A percentile compares a stretch with the other conserved stretches of the same genome.
These are phyloP conservation scores for Hypoxylon sp. DNA, from an alignment of 2,329 filamentous ascomycete genomes.

Conservation along the genomic window DNA sequence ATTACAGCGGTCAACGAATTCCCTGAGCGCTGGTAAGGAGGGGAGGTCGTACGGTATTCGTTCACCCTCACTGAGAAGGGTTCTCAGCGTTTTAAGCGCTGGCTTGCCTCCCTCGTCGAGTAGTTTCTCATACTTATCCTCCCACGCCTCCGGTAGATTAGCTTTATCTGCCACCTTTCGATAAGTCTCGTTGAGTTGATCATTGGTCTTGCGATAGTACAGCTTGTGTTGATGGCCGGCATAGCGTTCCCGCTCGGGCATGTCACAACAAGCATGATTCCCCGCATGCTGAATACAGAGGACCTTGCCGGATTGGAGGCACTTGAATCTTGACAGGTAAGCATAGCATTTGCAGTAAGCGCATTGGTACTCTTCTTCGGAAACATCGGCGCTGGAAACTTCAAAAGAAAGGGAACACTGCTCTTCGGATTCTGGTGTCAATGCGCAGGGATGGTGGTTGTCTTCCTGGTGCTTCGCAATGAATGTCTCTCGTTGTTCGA, in stretches of 20 bases:
- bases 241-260: slow-evolving; percentile 76
- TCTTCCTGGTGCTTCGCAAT: slow-evolving; percentile 73
- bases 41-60: slow-evolving; percentile 92
- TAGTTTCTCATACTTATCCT: slow-evolving; percentile 87
- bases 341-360: slow-evolving; percentile 92
- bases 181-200: slow-evolving; percentile 75
- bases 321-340: slow-evolving; percentile 92
- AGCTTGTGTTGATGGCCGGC: slow-evolving; percentile 79
- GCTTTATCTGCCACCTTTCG: slow-evolving; percentile 90
- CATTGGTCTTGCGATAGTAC: slow-evolving; percentile 82
- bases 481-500: slow-evolving; percentile 77
- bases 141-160: slow-evolving; percentile 87
- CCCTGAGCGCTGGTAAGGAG: slow-evolving; percentile 84
- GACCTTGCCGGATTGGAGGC: slow-evolving; percentile 83
- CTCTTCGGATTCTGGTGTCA: slow-evolving; percentile 64
- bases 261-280: slow-evolving; percentile 83
- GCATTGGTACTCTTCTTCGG: slow-evolving; percentile 95
- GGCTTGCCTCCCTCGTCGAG: slow-evolving; percentile 88
- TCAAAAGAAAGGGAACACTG: slow-evolving; percentile 74
- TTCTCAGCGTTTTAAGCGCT: slow-evolving; percentile 86
- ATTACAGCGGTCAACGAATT: slow-evolving; percentile 96
- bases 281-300: slow-evolving; percentile 89
- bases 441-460: slow-evolving; percentile 68
- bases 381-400: slow-evolving; percentile 79
- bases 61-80: slow-evolving; percentile 91